phyloP scores from a whole-genome alignment of 225 moss, liverwort and hornwort genomes.

The Marchantia polymorpha region DNA sequence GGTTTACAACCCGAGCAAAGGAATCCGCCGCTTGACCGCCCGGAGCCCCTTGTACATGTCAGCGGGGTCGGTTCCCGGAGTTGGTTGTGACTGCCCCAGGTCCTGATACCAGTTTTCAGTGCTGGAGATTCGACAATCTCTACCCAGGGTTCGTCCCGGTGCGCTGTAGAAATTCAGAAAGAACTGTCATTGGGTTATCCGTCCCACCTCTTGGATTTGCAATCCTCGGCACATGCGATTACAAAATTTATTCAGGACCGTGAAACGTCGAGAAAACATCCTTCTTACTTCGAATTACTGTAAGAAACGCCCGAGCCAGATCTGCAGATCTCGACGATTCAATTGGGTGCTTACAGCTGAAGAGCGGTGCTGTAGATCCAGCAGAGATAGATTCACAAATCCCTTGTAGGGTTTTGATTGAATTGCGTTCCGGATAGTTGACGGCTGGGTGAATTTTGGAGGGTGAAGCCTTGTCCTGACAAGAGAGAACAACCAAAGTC shows the following conservation, averaged over 20 bases:
- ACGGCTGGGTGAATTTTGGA: not conserved
- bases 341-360: not conserved
- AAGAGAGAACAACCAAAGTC: not conserved
- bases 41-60: not conserved
- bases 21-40: not conserved
- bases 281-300: not conserved
- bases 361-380: not conserved
- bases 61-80: not conserved
- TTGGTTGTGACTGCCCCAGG: slow-evolving; percentile 8
- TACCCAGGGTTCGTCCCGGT: not conserved
- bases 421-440: not conserved
- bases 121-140: not conserved
- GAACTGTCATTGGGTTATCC: not conserved
- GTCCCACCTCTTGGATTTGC: not conserved
- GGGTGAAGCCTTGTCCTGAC: not conserved
- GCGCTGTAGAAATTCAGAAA: not conserved
- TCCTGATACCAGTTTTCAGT: not conserved
- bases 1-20: not conserved
- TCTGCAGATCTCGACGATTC: not conserved
- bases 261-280: too few species aligned
- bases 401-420: slow-evolving; percentile 8
- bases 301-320: slow-evolving; percentile 1
- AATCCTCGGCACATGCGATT: not conserved
- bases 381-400: not conserved
- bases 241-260: not conserved